Base-by-base conservation (phyloP, 1,139 yeast genomes). In the Diutina sp. region DNA sequence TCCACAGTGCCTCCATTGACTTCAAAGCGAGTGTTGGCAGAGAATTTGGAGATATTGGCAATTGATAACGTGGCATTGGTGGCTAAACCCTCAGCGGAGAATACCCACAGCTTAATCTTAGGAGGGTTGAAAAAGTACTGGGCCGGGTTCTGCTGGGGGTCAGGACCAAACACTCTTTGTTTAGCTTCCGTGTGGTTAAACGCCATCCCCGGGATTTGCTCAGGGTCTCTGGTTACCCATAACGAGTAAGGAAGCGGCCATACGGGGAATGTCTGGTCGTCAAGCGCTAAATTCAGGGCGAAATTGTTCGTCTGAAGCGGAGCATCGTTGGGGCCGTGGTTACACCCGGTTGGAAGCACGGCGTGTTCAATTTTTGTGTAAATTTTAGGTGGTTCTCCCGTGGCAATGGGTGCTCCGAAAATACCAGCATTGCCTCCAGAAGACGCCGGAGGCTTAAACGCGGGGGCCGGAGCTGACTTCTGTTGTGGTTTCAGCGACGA, bases 171-270 rank as follows among this genome's bases (percentile, higher is more conserved):
- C 4, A 76, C 80, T 54, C 70, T 58, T 59, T 76, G 79, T 3
- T 65, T 58, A 3, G 72, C 71, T 2, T 72, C 77, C 1, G 80
- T 75, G 58, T 76, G 80, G 58, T 76, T 74, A 59, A 74, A 67
- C 0, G 80, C 78, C 55, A 76, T 60, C 4, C 80, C 80, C 51
- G 62, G 69, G 58, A 70, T 73, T 55, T 72, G 72, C 11, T 65
- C 72, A 0, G 72, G 72, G 52, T 74, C 79, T 57, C 70, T 72
- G 7, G 76, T 64, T 6, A 72, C 62, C 80, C 80, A 76, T 41
- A 76, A 65, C 21, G 78, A 75, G 60, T 76, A 76, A 1, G 80
- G 80, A 44, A 72, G 72, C 3, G 80, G 72, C 80, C 79, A 76
- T 0, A 74, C 68, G 1, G 80, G 80, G 61, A 67, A 73, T 0